Evolutionary conservation across 495 filamentous ascomycete species (phyloP).

Genomic region (Aspergillus saccharolyticus): DNA sequence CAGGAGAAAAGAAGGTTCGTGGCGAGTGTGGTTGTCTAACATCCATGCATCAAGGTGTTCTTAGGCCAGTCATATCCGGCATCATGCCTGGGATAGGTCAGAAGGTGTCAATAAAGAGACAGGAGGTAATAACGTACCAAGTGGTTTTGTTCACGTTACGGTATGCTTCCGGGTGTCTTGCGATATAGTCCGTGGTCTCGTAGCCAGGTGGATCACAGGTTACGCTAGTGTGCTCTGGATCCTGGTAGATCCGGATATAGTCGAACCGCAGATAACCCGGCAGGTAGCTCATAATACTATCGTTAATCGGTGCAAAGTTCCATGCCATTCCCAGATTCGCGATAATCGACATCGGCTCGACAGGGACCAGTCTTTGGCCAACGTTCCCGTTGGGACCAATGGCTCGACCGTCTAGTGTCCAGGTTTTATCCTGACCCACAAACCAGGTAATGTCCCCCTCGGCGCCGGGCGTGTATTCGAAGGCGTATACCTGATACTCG

Average conservation of each 20-base stretch:
- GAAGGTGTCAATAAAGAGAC: slow-evolving; percentile 8
- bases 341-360: slow-evolving; percentile 65
- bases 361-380: slow-evolving; percentile 61
- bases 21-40: slow-evolving; percentile 13
- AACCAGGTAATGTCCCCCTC: slow-evolving; percentile 62
- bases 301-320: slow-evolving; percentile 60
- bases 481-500: slow-evolving; percentile 65
- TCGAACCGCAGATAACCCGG: slow-evolving; percentile 70
- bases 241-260: slow-evolving; percentile 72
- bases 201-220: slow-evolving; percentile 71
- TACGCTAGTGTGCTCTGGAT: slow-evolving; percentile 50
- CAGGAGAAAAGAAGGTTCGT: too few relatives aligned
- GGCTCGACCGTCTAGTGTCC: slow-evolving; percentile 60
- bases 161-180: slow-evolving; percentile 57
- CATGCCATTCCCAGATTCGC: slow-evolving; percentile 71
- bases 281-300: slow-evolving; percentile 48
- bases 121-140: slow-evolving; percentile 28
- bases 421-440: slow-evolving; percentile 60
- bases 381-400: slow-evolving; percentile 71
- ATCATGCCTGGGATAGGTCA: slow-evolving; percentile 22
- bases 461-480: slow-evolving; percentile 66
- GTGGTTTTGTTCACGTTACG: slow-evolving; percentile 60
- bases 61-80: slow-evolving; percentile 45
- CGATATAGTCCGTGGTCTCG: slow-evolving; percentile 67
- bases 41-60: slow-evolving; percentile 45